Base-by-base conservation (phyloP, 140 eudicot species). In the Senecio squalidus region DNA sequence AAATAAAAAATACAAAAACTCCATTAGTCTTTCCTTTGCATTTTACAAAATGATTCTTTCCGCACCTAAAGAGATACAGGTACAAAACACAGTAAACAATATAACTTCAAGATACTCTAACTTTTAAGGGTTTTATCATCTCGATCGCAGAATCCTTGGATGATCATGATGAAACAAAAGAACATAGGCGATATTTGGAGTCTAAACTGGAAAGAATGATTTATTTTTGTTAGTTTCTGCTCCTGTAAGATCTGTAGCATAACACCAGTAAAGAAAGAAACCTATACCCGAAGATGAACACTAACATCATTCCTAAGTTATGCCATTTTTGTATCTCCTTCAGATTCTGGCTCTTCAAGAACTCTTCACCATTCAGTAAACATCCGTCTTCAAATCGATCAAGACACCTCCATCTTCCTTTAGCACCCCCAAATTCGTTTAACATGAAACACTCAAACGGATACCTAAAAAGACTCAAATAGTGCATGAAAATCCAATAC, bases 361-460 rank as follows among this genome's bases (percentile, higher is more conserved):
- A 80, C 23, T 61, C 80, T n/a, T 69, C 67, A 20, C 85, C 96
- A 52, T 67, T 68, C 45, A 83, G 5, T 14, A 75, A 58, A 26
- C 96, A 87, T 6, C 26, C 84, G 7, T 71, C 83, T 49, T 28
- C 80, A 1, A 72, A 64, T 15, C 57, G 51, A 50, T 87, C 72
- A n/a, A 83, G 31, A 67, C 96, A 87, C 68, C 76, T 68, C 30
- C 10, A 22, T 31, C 41, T 69, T 29, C 84, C 86, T 46, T 57
- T 29, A 10, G 70, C 63, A 9, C 96, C 96, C 22, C 86, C 94
- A 22, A 50, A 80, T 74, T 87, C 94, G 49, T 87, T 87, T 62
- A 87, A 47, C 80, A 87, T 20, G 29, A 87, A 80, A 52, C 89
- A 75, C 63, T 87, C 96, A 22, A 87, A 87, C 1, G 96, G 96